Conservation (phyloP, 192 early-diverging fungal species). For the Helicostylum pulchrum region DNA sequence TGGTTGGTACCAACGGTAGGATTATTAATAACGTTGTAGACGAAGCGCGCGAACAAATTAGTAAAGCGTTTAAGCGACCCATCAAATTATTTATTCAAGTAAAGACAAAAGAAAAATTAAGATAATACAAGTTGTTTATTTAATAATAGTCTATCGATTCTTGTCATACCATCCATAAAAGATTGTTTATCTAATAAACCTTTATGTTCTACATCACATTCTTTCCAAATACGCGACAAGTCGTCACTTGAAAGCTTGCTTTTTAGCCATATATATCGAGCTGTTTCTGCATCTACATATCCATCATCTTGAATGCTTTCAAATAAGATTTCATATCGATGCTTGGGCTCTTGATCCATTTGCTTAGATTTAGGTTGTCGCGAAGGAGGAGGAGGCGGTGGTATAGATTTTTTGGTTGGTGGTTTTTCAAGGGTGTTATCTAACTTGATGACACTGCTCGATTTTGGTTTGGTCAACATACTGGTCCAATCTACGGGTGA, state of each 20-base stretch:
- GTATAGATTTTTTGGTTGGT: conserved; percentile 9
- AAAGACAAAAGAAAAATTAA: conserved; percentile 34
- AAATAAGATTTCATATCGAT: conserved; percentile 19
- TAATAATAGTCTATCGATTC: conserved; percentile 20
- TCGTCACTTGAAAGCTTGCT: conserved; percentile 18
- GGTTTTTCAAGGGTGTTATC: neutral
- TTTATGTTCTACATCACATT: conserved; percentile 22
- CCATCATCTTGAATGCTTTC: conserved; percentile 22
- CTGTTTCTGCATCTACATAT: conserved; percentile 23
- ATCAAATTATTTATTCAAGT: conserved; percentile 51
- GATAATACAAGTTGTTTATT: neutral
- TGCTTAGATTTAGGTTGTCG: conserved; percentile 1
- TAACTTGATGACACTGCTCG: neutral
- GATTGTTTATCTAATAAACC: conserved; percentile 26
- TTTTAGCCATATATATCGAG: conserved; percentile 15
- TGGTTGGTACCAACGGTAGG: conserved; percentile 46
- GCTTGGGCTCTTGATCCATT: neutral
- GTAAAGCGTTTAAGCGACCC: conserved; percentile 37
- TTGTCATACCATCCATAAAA: conserved; percentile 26
- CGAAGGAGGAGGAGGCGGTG: conserved; percentile 26
- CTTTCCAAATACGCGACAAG: conserved; percentile 22
- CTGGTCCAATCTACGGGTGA: too few relatives aligned
- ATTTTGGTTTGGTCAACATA: neutral
- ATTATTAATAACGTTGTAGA: conserved; percentile 43
- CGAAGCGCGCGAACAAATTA: conserved; percentile 35